These are phyloP conservation scores for Coemansia reversa DNA, from an alignment of 192 early-diverging fungal genomes.

Conservation along the genomic window DNA sequence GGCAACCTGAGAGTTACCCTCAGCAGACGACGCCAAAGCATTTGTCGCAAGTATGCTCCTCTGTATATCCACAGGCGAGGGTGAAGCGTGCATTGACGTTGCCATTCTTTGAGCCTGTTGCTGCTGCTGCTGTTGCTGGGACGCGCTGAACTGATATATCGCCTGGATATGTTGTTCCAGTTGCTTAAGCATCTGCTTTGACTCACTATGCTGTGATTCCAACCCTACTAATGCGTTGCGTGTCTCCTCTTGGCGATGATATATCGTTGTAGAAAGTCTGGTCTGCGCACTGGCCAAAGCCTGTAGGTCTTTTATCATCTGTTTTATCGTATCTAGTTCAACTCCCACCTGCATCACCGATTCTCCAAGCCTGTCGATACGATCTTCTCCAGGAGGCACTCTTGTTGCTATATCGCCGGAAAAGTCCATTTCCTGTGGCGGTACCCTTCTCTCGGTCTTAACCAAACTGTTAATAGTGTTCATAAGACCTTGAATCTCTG, in stretches of 20 bases:
- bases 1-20: background rate
- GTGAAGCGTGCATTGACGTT: background rate
- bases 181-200: conserved; percentile 5
- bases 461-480: too few species aligned
- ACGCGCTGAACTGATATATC: background rate
- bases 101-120: background rate
- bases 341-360: background rate
- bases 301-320: background rate
- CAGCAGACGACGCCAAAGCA: background rate
- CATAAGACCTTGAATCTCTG: too few species aligned
- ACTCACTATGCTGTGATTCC: background rate
- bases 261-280: background rate
- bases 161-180: conserved; percentile 11
- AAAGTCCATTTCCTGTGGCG: too few species aligned
- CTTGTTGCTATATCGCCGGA: too few species aligned
- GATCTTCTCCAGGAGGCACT: background rate
- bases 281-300: conserved; percentile 1
- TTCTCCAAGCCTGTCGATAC: background rate
- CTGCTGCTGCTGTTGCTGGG: conserved; percentile 1
- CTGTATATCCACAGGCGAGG: background rate
- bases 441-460: too few species aligned
- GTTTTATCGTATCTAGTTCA: conserved; percentile 7
- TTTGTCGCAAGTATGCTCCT: background rate
- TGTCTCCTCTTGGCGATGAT: conserved; percentile 6
- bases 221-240: background rate